phyloP scores from a whole-genome alignment of 1,139 yeast genomes.

The Komagataea norvegica region DNA sequence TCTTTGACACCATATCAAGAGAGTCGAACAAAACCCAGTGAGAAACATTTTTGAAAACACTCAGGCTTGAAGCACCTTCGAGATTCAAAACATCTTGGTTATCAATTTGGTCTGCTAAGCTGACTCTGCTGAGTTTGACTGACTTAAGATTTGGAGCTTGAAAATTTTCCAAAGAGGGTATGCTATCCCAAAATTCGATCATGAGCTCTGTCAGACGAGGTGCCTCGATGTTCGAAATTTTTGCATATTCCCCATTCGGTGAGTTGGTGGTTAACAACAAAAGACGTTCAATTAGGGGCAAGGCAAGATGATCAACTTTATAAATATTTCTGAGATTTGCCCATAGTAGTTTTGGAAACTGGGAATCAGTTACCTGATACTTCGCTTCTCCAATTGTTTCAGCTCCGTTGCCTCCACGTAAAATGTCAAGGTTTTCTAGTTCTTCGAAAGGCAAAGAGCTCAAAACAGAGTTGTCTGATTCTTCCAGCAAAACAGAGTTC shows the following conservation, averaged over 20 bases:
- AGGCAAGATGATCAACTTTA: not conserved
- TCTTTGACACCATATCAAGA: not conserved
- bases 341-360: constrained; percentile 5
- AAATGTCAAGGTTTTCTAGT: too few species aligned
- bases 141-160: constrained; percentile 8
- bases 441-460: not conserved
- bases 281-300: constrained; percentile 8
- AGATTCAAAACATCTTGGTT: too few species aligned
- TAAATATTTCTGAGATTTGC: constrained; percentile 10
- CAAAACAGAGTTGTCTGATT: constrained; percentile 1
- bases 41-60: constrained; percentile 1
- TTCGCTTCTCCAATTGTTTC: constrained; percentile 5
- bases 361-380: constrained; percentile 1
- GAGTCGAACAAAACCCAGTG: constrained; percentile 11
- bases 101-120: too few species aligned
- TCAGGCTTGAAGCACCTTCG: not conserved
- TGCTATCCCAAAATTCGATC: constrained; percentile 7
- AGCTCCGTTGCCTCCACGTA: too few species aligned
- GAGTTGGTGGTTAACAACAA: constrained; percentile 6
- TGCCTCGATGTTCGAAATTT: constrained; percentile 1
- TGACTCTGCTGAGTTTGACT: constrained; percentile 8
- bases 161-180: constrained; percentile 5
- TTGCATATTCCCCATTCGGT: not conserved
- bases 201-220: constrained; percentile 9
- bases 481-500: not conserved